Conservation (phyloP, 805 yeast species). For the Pichia ethanolica region DNA sequence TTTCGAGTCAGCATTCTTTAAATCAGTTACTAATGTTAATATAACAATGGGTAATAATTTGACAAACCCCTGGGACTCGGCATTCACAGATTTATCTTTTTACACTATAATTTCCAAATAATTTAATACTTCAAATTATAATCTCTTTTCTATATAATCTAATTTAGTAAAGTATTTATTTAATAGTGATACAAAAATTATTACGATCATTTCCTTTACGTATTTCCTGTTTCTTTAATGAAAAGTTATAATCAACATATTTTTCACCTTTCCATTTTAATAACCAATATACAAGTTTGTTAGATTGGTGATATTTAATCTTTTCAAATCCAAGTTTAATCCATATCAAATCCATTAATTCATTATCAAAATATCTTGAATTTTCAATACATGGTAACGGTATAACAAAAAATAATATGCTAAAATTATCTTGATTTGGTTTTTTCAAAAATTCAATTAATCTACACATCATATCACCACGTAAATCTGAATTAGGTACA, state of each 20-base stretch:
- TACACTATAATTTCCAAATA: background rate
- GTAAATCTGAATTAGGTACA: constrained; percentile 59
- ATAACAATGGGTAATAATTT: constrained; percentile 2
- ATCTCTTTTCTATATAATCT: too few species aligned
- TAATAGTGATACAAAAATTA: constrained; percentile 51
- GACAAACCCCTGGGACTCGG: constrained; percentile 17
- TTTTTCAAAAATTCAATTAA: constrained; percentile 48
- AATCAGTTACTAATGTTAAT: background rate
- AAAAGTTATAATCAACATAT: constrained; percentile 8
- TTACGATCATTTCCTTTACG: constrained; percentile 54
- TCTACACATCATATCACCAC: constrained; percentile 74
- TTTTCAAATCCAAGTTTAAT: constrained; percentile 56
- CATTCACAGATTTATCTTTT: constrained; percentile 24
- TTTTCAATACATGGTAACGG: constrained; percentile 84
- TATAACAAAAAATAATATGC: constrained; percentile 64
- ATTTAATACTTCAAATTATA: background rate
- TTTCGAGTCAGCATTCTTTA: constrained; percentile 13
- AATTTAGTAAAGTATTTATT: too few species aligned
- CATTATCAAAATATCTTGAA: constrained; percentile 59
- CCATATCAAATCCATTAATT: constrained; percentile 1
- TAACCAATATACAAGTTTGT: constrained; percentile 69
- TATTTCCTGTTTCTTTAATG: constrained; percentile 39
- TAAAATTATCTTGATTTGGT: constrained; percentile 20
- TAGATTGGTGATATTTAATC: constrained; percentile 46
- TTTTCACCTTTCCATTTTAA: constrained; percentile 39